Evolutionary conservation across 75 land plant species (phyloP), one percentile per base, ranked within the genome.

Genomic region (Pinus albicaulis): DNA sequence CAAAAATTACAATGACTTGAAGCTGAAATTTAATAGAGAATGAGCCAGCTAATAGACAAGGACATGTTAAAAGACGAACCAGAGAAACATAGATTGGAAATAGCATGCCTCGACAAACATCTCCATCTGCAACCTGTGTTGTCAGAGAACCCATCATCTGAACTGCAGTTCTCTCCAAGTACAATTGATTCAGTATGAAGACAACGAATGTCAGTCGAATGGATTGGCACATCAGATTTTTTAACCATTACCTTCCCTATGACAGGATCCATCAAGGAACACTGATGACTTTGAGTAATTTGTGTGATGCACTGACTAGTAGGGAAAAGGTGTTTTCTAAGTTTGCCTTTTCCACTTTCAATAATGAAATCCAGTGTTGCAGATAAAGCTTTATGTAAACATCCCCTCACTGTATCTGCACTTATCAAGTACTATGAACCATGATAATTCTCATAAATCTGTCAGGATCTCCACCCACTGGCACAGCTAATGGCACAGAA

Each of bases 111-210:
- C 85, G 81, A 62, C 91, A 90, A 25, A 94, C 80, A 85, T 94
- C 98, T 74, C 98, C 98, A 90, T 92, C 98, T 70, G 98, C 95
- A 62, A 94, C 81, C 98, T 94, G 98, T 12, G 98, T 94, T 56
- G 84, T 88, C 62, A 92, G 98, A 76, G 92, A 81, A 80, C 90
- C 83, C 16, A 91, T 87, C 11, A 81, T 88, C 70, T 92, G 95
- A 64, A 89, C 79, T 31, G 82, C 76, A 75, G 84, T 83, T 73
- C 68, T 88, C 24, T 92, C 95, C 38, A 88, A 89, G 64, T 71
- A 88, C 76, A 78, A 94, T 80, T 24, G 98, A 92, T 76, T 94
- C 98, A 38, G 80, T 78, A 20, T 91, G 89, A 16, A 90, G 80
- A 64, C 92, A 85, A 72, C 78, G 87, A 44, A 92, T 72, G 71